Evolutionary conservation across 1,139 yeast species (phyloP).

Genomic region (Saccharomyces hybrid): DNA sequence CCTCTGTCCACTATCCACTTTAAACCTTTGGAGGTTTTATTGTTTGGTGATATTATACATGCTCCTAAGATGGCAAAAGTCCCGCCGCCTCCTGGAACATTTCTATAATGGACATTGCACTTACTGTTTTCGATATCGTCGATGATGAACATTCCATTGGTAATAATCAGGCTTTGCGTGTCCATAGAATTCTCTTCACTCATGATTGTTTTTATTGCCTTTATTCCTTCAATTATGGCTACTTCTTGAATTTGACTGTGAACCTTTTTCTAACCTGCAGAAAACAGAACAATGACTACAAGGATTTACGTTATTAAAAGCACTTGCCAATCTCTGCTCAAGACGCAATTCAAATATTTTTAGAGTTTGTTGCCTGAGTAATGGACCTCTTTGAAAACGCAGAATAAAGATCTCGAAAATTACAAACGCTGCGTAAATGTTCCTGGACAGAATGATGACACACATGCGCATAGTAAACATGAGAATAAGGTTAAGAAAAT

Average conservation of each 20-base stretch:
- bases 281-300: not conserved
- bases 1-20: conserved; percentile 79
- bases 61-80: conserved; percentile 77
- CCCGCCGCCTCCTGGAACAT: conserved; percentile 87
- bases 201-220: not conserved
- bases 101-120: conserved; percentile 37
- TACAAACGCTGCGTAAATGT: too few species aligned
- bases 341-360: too few species aligned
- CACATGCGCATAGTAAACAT: too few species aligned
- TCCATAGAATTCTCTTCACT: not conserved
- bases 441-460: too few species aligned
- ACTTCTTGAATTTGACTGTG: not conserved
- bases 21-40: conserved; percentile 34
- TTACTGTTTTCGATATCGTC: conserved; percentile 59
- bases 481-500: too few species aligned
- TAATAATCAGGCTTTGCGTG: conserved; percentile 35
- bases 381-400: too few species aligned
- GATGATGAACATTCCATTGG: conserved; percentile 86
- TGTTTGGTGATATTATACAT: conserved; percentile 41
- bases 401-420: too few species aligned
- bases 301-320: not conserved
- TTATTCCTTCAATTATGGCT: not conserved
- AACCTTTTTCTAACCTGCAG: not conserved
- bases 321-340: too few species aligned
- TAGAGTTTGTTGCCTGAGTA: too few species aligned